These are phyloP conservation scores for Scytalidium sp. DNA, from an alignment of 2,329 filamentous ascomycete species.

Conservation along the genomic window DNA sequence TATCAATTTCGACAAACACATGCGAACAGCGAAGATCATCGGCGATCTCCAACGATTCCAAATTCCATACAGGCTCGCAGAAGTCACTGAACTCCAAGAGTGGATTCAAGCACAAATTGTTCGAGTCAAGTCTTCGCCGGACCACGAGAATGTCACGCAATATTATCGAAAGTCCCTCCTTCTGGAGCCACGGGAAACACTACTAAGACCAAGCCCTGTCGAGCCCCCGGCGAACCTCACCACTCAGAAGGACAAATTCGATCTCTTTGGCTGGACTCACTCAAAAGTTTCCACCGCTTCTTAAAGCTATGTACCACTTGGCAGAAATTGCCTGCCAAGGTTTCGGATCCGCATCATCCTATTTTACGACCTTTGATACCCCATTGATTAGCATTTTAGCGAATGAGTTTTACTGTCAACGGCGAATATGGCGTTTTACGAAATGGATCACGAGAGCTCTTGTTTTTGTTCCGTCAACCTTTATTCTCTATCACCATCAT, in stretches of 20 bases:
- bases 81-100: slow-evolving; percentile 84
- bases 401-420: neutral
- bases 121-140: slow-evolving; percentile 48
- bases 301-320: slow-evolving; percentile 9
- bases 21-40: slow-evolving; percentile 91
- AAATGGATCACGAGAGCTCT: slow-evolving; percentile 2
- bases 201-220: slow-evolving; percentile 22
- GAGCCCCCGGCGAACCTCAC: slow-evolving; percentile 12
- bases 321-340: slow-evolving; percentile 2
- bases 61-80: slow-evolving; percentile 80
- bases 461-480: neutral
- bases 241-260: slow-evolving; percentile 46
- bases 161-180: slow-evolving; percentile 67
- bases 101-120: slow-evolving; percentile 90
- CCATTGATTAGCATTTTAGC: slow-evolving; percentile 9
- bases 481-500: slow-evolving; percentile 1
- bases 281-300: slow-evolving; percentile 22
- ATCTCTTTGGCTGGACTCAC: slow-evolving; percentile 49
- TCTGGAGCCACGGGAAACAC: slow-evolving; percentile 55
- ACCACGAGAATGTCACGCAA: slow-evolving; percentile 59
- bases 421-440: slow-evolving; percentile 5
- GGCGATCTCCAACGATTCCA: slow-evolving; percentile 95
- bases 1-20: slow-evolving; percentile 98
- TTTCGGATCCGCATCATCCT: slow-evolving; percentile 3
- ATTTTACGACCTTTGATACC: slow-evolving; percentile 5